Evolutionary conservation across 2,329 filamentous ascomycete species (phyloP), one percentile per base, ranked within the genome.

Genomic region (Purpureocillium takamizusanense): DNA sequence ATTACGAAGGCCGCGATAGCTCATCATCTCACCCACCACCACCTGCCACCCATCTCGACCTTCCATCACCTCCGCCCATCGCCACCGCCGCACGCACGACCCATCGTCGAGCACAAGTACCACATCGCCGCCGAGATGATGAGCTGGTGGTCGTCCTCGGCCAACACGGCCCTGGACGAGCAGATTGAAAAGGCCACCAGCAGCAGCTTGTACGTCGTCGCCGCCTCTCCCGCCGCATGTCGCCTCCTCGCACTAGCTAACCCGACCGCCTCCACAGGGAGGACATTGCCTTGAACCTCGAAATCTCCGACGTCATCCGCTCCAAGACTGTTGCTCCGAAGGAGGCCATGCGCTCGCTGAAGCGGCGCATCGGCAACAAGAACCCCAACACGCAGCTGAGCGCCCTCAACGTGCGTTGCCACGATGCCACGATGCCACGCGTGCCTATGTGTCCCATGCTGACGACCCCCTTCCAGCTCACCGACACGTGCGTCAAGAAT

Each of bases 401-500:
- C 51, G 85, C 92, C n/a, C 67, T 98, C 39, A 94, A 92, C 62
- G 87, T 92, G 72, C 42, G 67, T 45, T 10, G 21, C 5, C 21
- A 25, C 5, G 21, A 25, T 25, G 10, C 21, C 21, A 10, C 21
- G 21, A 25, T 25, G n/a, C n/a, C n/a, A n/a, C n/a, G n/a, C n/a
- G n/a, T n/a, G n/a, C n/a, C n/a, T n/a, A n/a, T n/a, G n/a, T n/a
- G n/a, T n/a, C n/a, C n/a, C 21, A 33, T 28, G 14, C 37, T 33
- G 21, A 42, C 16, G 12, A 38, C 45, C 63, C n/a, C n/a, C n/a
- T n/a, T n/a, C n/a, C 77, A 78, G 87, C 82, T 98, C 53, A 95
- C 89, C 48, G 92, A 98, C 66, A 97, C 92, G 1, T 98, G 92
- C 59, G 88, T 97, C 44, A 98, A 98, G 69, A 98, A 98, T 69